Conservation (phyloP, 2,329 filamentous ascomycete species). For the Fonsecaea nubica region DNA sequence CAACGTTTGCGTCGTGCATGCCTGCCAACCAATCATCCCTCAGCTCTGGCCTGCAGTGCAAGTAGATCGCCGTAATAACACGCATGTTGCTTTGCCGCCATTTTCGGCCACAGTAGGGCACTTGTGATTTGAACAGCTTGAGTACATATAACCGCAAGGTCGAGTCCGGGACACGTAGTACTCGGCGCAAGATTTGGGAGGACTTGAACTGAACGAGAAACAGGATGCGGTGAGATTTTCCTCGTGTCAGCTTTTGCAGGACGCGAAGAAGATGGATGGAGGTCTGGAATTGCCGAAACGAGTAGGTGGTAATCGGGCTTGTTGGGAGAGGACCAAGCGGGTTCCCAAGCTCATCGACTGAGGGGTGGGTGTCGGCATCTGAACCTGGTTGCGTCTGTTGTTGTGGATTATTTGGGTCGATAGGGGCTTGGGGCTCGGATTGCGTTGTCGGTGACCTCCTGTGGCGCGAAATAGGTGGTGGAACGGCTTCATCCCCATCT, state of each 20-base stretch:
- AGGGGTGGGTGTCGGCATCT: conserved; percentile 45
- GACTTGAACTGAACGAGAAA: conserved; percentile 96
- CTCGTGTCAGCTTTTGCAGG: conserved; percentile 96
- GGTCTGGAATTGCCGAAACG: conserved; percentile 92
- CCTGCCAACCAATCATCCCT: conserved; percentile 70
- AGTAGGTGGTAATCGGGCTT: conserved; percentile 85
- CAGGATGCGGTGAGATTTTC: conserved; percentile 92
- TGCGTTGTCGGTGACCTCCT: conserved; percentile 53
- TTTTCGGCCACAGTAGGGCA: conserved; percentile 96
- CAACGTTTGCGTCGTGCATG: conserved; percentile 71
- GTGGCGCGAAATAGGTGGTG: conserved; percentile 78
- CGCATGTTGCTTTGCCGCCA: conserved; percentile 99
- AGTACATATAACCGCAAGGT: conserved; percentile 90
- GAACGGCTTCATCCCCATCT: conserved; percentile 71
- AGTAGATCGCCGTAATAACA: conserved; percentile 94
- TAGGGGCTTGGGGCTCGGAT: conserved; percentile 42
- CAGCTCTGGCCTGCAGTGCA: conserved; percentile 90
- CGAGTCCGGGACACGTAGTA: conserved; percentile 86
- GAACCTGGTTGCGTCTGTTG: conserved; percentile 38
- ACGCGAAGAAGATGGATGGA: conserved; percentile 94
- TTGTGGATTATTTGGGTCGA: conserved; percentile 39
- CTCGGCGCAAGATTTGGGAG: conserved; percentile 87
- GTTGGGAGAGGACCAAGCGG: conserved; percentile 70
- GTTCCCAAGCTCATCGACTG: conserved; percentile 87
- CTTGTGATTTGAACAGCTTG: conserved; percentile 98